Base-by-base conservation (phyloP, 176 grass and related monocot genomes). In the Aegilops sharonensis region DNA sequence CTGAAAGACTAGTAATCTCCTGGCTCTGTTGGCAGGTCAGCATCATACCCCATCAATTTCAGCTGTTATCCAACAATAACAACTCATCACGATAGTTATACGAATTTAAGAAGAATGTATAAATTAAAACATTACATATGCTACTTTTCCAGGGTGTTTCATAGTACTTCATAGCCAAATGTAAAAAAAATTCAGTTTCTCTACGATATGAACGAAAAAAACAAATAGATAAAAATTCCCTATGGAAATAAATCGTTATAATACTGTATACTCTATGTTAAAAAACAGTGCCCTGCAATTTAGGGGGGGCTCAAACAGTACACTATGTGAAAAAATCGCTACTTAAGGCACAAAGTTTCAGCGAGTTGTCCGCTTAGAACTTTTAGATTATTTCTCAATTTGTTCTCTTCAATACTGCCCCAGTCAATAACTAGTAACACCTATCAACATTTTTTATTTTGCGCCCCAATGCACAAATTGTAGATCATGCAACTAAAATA, bases 21-120 rank as follows among this genome's bases (percentile, higher is more conserved):
- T 69, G 61, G 40, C 68, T 85, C 69, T n/a, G 3, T 72, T 57
- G 56, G 77, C 50, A 68, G 64, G 77, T 24, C 39, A 6, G 24
- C 78, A 79, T 88, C 57, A 84, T 92, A 81, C 80, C 7, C 81
- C 87, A 87, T 89, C 73, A 61, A 11, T 83, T 83, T 62, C 80
- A 30, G 81, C 72, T 87, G 79, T 82, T 82, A 32, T 64, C 50
- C 59, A 88, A 78, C 59, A 80, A 85, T 15, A 72, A 13, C 25
- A 77, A 85, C 62, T 52, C 67, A 27, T 75, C 24, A 88, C 8
- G 31, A 18, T 14, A 36, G 5, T 40, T 68, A 4, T 5, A 77
- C 4, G 4, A 63, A 45, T 52, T 76, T 11, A 81, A 69, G 4
- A 24, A 80, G 48, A 42, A 77, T 17, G 68, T 7, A 77, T 63